Evolutionary conservation across 2,329 filamentous ascomycete species (phyloP).

Genomic region (Alternaria atra): DNA sequence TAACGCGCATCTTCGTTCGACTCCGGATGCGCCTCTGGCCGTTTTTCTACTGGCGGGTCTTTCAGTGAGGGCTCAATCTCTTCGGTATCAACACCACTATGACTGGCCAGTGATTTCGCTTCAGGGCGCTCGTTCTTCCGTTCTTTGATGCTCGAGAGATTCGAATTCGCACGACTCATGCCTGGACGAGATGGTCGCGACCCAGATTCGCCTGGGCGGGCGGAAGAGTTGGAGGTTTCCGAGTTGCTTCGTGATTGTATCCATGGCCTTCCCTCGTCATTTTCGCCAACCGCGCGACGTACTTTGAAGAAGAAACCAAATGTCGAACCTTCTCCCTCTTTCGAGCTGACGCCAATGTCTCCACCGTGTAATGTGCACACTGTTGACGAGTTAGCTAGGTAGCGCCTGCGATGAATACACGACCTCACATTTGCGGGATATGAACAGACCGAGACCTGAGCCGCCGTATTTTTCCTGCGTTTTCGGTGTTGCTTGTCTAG

Average conservation of each 20-base stretch:
- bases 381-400: slow-evolving; percentile 8
- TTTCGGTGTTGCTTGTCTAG: slow-evolving; percentile 50
- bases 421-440: slow-evolving; percentile 47
- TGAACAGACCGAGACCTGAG: slow-evolving; percentile 51
- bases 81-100: slow-evolving; percentile 20
- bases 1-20: slow-evolving; percentile 32
- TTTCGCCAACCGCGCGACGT: slow-evolving; percentile 33
- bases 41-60: slow-evolving; percentile 45
- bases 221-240: slow-evolving; percentile 21
- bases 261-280: slow-evolving; percentile 35
- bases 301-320: slow-evolving; percentile 52
- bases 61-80: slow-evolving; percentile 36
- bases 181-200: slow-evolving; percentile 29
- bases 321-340: slow-evolving; percentile 48
- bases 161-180: slow-evolving; percentile 40
- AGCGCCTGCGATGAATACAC: no score
- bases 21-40: slow-evolving; percentile 38
- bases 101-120: slow-evolving; percentile 14
- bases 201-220: slow-evolving; percentile 19
- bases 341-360: slow-evolving; percentile 49
- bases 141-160: slow-evolving; percentile 39
- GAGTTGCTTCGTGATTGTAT: slow-evolving; percentile 37
- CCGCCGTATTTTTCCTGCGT: slow-evolving; percentile 55
- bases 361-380: slow-evolving; percentile 51
- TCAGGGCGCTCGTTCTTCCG: slow-evolving; percentile 24